Evolutionary conservation across 2,329 filamentous ascomycete genomes (phyloP).

Genomic region (Exutisphaerella laricina): DNA sequence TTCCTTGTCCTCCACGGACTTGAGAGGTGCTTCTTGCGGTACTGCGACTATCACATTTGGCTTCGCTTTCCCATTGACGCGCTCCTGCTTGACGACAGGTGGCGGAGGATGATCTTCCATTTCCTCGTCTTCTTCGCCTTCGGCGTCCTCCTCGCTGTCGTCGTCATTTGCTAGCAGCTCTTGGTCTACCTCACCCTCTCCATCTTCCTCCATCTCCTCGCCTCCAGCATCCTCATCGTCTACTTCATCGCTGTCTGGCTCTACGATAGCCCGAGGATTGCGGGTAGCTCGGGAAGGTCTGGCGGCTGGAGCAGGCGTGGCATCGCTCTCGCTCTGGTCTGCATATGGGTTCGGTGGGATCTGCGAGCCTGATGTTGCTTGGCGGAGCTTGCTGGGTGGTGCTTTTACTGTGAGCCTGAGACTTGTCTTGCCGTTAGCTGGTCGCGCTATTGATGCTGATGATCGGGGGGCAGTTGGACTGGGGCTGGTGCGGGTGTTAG

Average conservation of each 20-base stretch:
- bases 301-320: conserved; percentile 28
- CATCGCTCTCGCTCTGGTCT: conserved; percentile 31
- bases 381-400: conserved; percentile 44
- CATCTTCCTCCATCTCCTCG: conserved; percentile 31
- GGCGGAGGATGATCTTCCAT: conserved; percentile 35
- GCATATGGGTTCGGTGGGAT: conserved; percentile 31
- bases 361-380: conserved; percentile 39
- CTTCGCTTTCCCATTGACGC: conserved; percentile 20
- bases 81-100: conserved; percentile 30
- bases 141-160: conserved; percentile 28
- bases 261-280: conserved; percentile 33
- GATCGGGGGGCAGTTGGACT: conserved; percentile 17
- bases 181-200: conserved; percentile 34
- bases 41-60: conserved; percentile 29
- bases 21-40: conserved; percentile 14
- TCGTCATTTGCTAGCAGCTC: conserved; percentile 35
- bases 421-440: conserved; percentile 40
- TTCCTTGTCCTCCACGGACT: conserved; percentile 30
- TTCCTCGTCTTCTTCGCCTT: conserved; percentile 35
- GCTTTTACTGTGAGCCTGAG: conserved; percentile 48
- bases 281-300: conserved; percentile 30
- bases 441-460: conserved; percentile 32
- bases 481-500: conserved; percentile 22
- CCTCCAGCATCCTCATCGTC: conserved; percentile 23
- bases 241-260: conserved; percentile 32